A percentile compares a stretch with the other conserved stretches of the same genome.
phyloP scores from a whole-genome alignment of 2,329 filamentous ascomycete species.

The Trichoderma breve region DNA sequence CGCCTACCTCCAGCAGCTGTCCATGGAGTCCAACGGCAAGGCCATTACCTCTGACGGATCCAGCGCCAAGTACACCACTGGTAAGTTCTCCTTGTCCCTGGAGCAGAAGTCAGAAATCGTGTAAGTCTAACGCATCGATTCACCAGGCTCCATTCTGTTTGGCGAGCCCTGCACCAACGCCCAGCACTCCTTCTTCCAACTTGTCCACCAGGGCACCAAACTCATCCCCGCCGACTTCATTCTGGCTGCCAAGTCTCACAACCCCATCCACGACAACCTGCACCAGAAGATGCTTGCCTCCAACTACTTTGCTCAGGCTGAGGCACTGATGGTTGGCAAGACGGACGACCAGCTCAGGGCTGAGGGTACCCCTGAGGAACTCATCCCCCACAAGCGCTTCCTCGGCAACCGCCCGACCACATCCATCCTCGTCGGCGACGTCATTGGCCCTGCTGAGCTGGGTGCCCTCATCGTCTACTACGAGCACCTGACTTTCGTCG shows the following conservation, averaged over 20 bases:
- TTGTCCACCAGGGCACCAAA: constrained; percentile 98
- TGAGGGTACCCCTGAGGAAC: constrained; percentile 68
- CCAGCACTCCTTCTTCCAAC: constrained; percentile 99
- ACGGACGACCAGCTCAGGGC: constrained; percentile 74
- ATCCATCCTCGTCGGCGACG: constrained; percentile 81
- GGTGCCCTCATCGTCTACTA: constrained; percentile 98
- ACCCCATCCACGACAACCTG: constrained; percentile 85
- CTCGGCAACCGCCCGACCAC: constrained; percentile 96
- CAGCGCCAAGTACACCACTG: constrained; percentile 95
- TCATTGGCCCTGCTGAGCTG: constrained; percentile 90
- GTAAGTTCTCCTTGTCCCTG: constrained; percentile 29
- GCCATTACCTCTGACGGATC: constrained; percentile 86
- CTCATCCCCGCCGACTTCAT: constrained; percentile 98
- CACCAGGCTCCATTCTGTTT: constrained; percentile 76
- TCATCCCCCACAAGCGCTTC: constrained; percentile 99
- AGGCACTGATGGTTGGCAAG: constrained; percentile 90
- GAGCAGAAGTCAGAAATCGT: too few relatives aligned
- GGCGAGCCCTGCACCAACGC: constrained; percentile 98
- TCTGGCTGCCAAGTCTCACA: constrained; percentile 92
- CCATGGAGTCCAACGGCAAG: constrained; percentile 99
- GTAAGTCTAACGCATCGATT: constrained; percentile 22
- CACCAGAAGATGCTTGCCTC: constrained; percentile 96
- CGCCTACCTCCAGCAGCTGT: constrained; percentile 97
- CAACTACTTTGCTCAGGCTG: constrained; percentile 87
- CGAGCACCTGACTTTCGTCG: constrained; percentile 96